Evolutionary conservation across 2,329 filamentous ascomycete genomes (phyloP).

Genomic region (Fusarium poae): DNA sequence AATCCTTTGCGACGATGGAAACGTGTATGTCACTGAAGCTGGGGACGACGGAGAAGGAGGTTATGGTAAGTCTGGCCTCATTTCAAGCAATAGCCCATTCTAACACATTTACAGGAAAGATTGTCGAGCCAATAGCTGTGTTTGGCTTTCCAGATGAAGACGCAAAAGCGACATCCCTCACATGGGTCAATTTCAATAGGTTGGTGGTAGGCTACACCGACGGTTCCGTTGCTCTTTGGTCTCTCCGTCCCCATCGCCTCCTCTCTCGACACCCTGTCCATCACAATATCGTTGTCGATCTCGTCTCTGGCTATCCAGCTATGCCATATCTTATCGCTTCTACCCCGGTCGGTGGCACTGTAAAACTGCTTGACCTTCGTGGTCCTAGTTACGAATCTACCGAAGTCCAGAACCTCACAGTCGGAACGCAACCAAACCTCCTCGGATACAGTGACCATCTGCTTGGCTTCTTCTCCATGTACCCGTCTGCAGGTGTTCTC

Average conservation of each 20-base stretch:
- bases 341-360: slow-evolving; percentile 66
- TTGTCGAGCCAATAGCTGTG: slow-evolving; percentile 59
- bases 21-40: slow-evolving; percentile 62
- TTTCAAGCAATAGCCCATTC: slow-evolving; percentile 4
- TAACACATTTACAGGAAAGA: slow-evolving; percentile 57
- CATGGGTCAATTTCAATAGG: slow-evolving; percentile 69
- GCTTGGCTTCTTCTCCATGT: slow-evolving; percentile 66
- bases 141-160: slow-evolving; percentile 63
- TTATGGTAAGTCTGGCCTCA: slow-evolving; percentile 55
- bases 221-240: slow-evolving; percentile 69
- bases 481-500: slow-evolving; percentile 65
- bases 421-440: slow-evolving; percentile 66
- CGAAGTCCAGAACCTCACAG: slow-evolving; percentile 64
- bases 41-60: slow-evolving; percentile 50
- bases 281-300: slow-evolving; percentile 66
- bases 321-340: slow-evolving; percentile 68
- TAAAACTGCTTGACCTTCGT: slow-evolving; percentile 66
- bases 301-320: slow-evolving; percentile 68
- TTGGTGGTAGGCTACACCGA: slow-evolving; percentile 68
- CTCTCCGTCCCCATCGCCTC: slow-evolving; percentile 62
- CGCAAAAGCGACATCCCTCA: slow-evolving; percentile 64
- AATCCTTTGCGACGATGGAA: slow-evolving; percentile 65
- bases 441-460: slow-evolving; percentile 68
- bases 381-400: slow-evolving; percentile 66
- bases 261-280: slow-evolving; percentile 67